Percentiles rank a stretch among this genome's conserved stretches.
These are phyloP conservation scores for Cylindrotheca closterium DNA, from an alignment of 108 stramenopile species.

Conservation along the genomic window DNA sequence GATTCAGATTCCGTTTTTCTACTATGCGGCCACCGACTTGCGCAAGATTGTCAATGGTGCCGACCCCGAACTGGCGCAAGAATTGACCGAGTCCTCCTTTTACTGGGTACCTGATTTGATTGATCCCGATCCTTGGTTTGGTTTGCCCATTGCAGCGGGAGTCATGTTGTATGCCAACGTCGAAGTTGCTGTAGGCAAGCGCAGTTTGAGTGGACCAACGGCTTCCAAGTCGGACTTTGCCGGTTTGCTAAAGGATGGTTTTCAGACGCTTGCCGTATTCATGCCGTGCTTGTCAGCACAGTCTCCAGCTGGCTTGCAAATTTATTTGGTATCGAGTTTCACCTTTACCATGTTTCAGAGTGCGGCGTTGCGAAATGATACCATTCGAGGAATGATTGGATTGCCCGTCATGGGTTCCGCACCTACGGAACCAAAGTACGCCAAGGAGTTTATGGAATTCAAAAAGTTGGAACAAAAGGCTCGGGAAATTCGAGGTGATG, in stretches of 20 bases:
- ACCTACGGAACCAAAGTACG: slow-evolving; percentile 55
- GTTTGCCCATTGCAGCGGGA: slow-evolving; percentile 75
- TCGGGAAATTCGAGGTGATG: slow-evolving; percentile 48
- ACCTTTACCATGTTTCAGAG: slow-evolving; percentile 77
- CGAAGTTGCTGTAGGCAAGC: slow-evolving; percentile 74
- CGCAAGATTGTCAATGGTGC: slow-evolving; percentile 79
- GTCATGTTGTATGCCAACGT: slow-evolving; percentile 75
- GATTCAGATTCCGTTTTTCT: slow-evolving; percentile 80
- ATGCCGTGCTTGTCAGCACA: slow-evolving; percentile 87
- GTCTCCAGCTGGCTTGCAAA: slow-evolving; percentile 76
- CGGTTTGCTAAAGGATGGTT: slow-evolving; percentile 66
- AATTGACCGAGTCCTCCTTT: slow-evolving; percentile 61
- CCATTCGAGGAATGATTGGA: slow-evolving; percentile 49
- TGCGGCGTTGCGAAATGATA: slow-evolving; percentile 64
- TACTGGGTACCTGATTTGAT: slow-evolving; percentile 82
- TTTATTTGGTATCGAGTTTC: slow-evolving; percentile 78
- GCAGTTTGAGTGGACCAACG: slow-evolving; percentile 62
- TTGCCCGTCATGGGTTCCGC: slow-evolving; percentile 62
- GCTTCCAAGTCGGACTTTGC: slow-evolving; percentile 64
- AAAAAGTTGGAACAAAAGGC: slow-evolving; percentile 68
- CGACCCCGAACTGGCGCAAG: slow-evolving; percentile 77
- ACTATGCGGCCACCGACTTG: slow-evolving; percentile 76
- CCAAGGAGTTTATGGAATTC: slow-evolving; percentile 69
- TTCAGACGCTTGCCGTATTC: slow-evolving; percentile 81
- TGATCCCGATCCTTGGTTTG: slow-evolving; percentile 88